A percentile compares a stretch with the other conserved stretches of the same genome.
Conservation (phyloP, 225 moss, liverwort and hornwort species). For the Bryum argenteum region DNA sequence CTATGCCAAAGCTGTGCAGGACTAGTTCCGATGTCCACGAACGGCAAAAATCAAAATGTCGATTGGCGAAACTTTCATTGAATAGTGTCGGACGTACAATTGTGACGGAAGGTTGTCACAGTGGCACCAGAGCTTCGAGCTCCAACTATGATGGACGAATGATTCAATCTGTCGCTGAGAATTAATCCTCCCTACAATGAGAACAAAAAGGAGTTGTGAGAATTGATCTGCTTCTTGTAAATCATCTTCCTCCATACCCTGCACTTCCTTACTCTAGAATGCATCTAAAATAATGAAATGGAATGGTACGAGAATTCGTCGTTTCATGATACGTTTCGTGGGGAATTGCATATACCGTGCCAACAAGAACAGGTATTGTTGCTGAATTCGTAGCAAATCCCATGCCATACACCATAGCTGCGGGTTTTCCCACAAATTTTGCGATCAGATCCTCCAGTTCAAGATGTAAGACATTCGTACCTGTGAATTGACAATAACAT, state of each 20-base stretch:
- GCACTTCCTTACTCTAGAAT: neutral
- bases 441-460: constrained; percentile 78
- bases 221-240: neutral
- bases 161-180: constrained; percentile 57
- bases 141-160: constrained; percentile 53
- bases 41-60: neutral
- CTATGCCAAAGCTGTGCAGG: neutral
- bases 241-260: neutral
- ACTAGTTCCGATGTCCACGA: neutral
- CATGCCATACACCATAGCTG: constrained; percentile 86
- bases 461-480: constrained; percentile 73
- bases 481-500: constrained; percentile 30
- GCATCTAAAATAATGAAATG: neutral
- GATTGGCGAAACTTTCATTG: neutral
- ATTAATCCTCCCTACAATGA: constrained; percentile 49
- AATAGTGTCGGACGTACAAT: constrained; percentile 33
- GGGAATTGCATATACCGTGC: constrained; percentile 51
- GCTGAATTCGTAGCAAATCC: constrained; percentile 91
- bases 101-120: constrained; percentile 51
- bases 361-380: constrained; percentile 78
- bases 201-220: neutral
- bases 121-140: constrained; percentile 49
- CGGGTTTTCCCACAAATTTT: constrained; percentile 76
- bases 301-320: neutral
- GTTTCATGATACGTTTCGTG: neutral